A percentile compares a stretch with the other conserved stretches of the same genome.
phyloP scores from a whole-genome alignment of 805 yeast genomes.

The Ogataea ganodermae region DNA sequence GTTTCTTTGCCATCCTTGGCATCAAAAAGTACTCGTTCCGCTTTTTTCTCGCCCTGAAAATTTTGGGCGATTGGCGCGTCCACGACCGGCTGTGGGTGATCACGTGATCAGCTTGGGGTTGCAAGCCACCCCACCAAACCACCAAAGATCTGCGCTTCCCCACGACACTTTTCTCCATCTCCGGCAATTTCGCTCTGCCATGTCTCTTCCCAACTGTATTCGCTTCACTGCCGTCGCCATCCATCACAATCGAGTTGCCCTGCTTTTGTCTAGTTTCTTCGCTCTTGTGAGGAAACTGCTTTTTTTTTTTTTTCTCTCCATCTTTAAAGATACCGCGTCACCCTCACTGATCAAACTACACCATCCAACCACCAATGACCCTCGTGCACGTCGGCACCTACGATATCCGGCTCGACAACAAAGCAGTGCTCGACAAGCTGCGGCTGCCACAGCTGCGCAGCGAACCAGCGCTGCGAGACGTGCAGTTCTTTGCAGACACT shows the following conservation, averaged over 20 bases:
- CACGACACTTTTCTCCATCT: too few relatives aligned
- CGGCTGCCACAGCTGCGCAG: not conserved
- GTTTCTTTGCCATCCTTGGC: not conserved
- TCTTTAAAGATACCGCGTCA: too few relatives aligned
- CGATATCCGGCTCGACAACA: slow-evolving; percentile 6
- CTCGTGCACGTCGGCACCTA: slow-evolving; percentile 9
- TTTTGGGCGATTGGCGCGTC: slow-evolving; percentile 1
- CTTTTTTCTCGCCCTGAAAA: slow-evolving; percentile 8
- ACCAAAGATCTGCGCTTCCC: too few relatives aligned
- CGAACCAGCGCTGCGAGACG: slow-evolving; percentile 4
- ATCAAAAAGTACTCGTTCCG: slow-evolving; percentile 3
- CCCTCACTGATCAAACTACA: not conserved
- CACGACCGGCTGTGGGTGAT: slow-evolving; percentile 5
- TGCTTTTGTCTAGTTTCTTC: too few relatives aligned
- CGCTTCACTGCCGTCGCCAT: too few relatives aligned
- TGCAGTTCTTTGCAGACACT: slow-evolving; percentile 6
- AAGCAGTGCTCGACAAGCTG: slow-evolving; percentile 3
- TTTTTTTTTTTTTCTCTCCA: too few relatives aligned
- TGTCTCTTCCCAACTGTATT: too few relatives aligned
- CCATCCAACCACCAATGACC: not conserved
- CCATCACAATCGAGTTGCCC: too few relatives aligned
- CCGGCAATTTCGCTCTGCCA: too few relatives aligned
- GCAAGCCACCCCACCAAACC: not conserved
- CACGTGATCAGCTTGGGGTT: not conserved
- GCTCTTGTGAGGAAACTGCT: too few relatives aligned